Conservation (phyloP, 2,329 filamentous ascomycete species). For the Alternaria sp. region DNA sequence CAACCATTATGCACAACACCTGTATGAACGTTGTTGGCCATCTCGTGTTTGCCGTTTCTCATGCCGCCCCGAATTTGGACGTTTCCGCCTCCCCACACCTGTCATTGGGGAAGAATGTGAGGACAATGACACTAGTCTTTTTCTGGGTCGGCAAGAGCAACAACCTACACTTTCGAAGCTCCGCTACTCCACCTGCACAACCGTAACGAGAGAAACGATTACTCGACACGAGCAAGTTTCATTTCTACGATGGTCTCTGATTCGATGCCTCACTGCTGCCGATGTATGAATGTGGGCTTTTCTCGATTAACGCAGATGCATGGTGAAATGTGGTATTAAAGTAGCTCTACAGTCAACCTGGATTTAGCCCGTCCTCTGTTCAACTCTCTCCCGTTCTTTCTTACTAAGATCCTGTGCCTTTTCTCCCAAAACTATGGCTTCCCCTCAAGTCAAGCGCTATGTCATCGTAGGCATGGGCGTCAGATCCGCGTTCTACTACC, state of each 20-base stretch:
- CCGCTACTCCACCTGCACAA: slow-evolving; percentile 1
- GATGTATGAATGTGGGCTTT: neutral
- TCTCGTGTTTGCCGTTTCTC: neutral
- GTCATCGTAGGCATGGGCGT: slow-evolving; percentile 67
- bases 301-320: neutral
- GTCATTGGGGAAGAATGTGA: slow-evolving; percentile 3
- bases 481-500: slow-evolving; percentile 69
- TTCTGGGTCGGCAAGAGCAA: slow-evolving; percentile 8
- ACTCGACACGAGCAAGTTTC: neutral
- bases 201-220: neutral
- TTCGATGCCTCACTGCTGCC: neutral
- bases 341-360: neutral
- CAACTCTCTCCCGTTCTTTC: neutral
- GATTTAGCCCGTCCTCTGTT: neutral
- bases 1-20: neutral
- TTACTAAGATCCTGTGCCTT: neutral
- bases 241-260: neutral
- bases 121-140: slow-evolving; percentile 2
- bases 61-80: slow-evolving; percentile 10
- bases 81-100: slow-evolving; percentile 5
- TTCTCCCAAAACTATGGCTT: neutral
- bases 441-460: slow-evolving; percentile 49
- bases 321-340: slow-evolving; percentile 3
- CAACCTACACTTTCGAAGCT: neutral
- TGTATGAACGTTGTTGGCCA: slow-evolving; percentile 5